A percentile compares a stretch with the other conserved stretches of the same genome.
These are phyloP conservation scores for Phragmites australis DNA, from an alignment of 176 grass and related monocot genomes.

Conservation along the genomic window DNA sequence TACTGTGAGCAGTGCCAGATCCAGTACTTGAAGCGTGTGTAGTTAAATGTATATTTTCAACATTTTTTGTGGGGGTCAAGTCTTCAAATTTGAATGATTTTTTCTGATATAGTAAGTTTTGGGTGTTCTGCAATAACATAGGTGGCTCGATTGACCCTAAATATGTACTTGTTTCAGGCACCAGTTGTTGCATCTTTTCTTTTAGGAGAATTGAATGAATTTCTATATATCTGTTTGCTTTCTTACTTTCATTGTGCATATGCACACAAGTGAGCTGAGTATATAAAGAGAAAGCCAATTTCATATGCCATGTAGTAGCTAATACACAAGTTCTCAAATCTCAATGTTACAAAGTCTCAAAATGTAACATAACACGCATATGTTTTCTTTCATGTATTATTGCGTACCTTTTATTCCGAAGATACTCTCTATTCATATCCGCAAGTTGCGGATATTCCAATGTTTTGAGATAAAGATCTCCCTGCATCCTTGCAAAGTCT, in stretches of 20 bases:
- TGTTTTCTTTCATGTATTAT: background rate
- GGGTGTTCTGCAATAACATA: background rate
- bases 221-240: background rate
- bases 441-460: slow-evolving; percentile 5
- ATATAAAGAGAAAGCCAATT: background rate
- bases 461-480: background rate
- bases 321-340: background rate
- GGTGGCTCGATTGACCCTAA: too few species aligned
- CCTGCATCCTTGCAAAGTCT: background rate
- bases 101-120: background rate
- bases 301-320: background rate
- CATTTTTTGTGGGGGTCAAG: background rate
- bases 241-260: slow-evolving; percentile 4
- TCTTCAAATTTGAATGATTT: background rate
- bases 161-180: too few species aligned
- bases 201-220: background rate
- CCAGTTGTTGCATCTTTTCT: background rate
- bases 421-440: slow-evolving; percentile 8
- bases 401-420: slow-evolving; percentile 25
- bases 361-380: background rate
- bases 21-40: background rate
- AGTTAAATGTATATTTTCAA: background rate
- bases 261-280: background rate
- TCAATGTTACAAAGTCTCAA: background rate
- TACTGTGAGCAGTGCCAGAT: background rate